These are phyloP conservation scores for Lodderomyces beijingensis DNA, from an alignment of 1,139 yeast genomes.

Conservation along the genomic window DNA sequence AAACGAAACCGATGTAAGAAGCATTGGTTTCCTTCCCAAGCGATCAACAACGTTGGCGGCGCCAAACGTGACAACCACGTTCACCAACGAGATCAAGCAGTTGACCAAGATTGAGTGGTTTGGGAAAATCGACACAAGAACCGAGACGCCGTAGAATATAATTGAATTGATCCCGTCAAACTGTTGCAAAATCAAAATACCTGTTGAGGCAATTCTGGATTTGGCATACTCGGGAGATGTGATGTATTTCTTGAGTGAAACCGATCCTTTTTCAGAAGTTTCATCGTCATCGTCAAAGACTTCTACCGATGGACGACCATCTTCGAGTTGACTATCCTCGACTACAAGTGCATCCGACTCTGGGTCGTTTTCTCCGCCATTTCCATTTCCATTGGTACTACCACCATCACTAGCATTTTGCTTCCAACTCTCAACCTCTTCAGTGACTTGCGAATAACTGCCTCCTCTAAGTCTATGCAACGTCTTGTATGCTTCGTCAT, in stretches of 20 bases:
- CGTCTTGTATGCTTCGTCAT: constrained; percentile 29
- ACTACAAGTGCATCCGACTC: neutral
- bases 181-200: constrained; percentile 83
- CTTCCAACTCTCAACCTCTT: constrained; percentile 39
- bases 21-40: constrained; percentile 71
- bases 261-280: constrained; percentile 10
- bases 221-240: constrained; percentile 47
- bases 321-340: neutral
- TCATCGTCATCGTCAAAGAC: neutral
- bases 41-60: constrained; percentile 73
- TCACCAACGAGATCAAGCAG: constrained; percentile 67
- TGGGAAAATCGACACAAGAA: constrained; percentile 67
- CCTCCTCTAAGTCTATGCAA: constrained; percentile 42
- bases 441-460: constrained; percentile 30
- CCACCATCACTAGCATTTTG: constrained; percentile 7
- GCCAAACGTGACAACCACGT: constrained; percentile 65
- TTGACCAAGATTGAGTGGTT: constrained; percentile 64
- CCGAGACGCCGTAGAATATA: constrained; percentile 86
- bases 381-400: neutral
- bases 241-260: constrained; percentile 42
- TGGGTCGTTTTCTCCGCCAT: neutral
- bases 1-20: constrained; percentile 58
- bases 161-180: constrained; percentile 90
- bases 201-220: constrained; percentile 64
- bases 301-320: no score